Evolutionary conservation across 768 basidiomycete species (phyloP), one percentile per base, ranked within the genome.

Genomic region (Holtermannia corniformis): DNA sequence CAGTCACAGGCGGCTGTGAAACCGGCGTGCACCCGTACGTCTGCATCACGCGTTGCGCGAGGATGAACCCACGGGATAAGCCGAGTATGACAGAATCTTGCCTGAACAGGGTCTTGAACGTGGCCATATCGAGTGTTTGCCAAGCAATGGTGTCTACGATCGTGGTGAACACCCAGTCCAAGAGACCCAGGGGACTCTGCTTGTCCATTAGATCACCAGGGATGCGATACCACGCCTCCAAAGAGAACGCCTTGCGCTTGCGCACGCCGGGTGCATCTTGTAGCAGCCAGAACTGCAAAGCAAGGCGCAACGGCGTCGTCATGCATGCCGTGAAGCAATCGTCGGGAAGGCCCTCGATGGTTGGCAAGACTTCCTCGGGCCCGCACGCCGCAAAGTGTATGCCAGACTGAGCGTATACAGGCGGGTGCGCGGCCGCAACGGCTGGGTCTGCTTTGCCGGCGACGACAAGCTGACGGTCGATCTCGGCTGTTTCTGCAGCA

Each of bases 351-450:
- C 64, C 66, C 4, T 58, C 40, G 16, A 63, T 51, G 7, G 51
- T 41, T 10, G 66, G 66, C 11, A 65, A n/a, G 0, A 32, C 23
- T 42, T 68, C 54, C 20, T 63, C 37, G 2, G 66, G 26, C 2
- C 62, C 59, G 53, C 66, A 68, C 22, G 64, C 62, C 16, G 66
- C 64, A 32, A 68, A 64, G 26, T 68, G 66, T 32, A 68, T 68
- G 25, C 65, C 64, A 10, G 57, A 57, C 41, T 55, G 40, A 22
- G 62, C 25, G 54, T 65, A 68, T n/a, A 65, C 55, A 0, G 66
- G 40, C 10, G 64, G 64, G 45, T 65, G 64, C 4, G 58, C 41
- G 22, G 51, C 41, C 4, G 56, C 60, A 25, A 68, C 54, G 11
- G 47, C 21, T 4, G 66, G 62, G 26, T 64, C 61, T 21, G 59